Percentiles rank a stretch among this genome's conserved stretches.
phyloP scores from a whole-genome alignment of 306 rosid genomes.

The Cucurbita argyrosperma region DNA sequence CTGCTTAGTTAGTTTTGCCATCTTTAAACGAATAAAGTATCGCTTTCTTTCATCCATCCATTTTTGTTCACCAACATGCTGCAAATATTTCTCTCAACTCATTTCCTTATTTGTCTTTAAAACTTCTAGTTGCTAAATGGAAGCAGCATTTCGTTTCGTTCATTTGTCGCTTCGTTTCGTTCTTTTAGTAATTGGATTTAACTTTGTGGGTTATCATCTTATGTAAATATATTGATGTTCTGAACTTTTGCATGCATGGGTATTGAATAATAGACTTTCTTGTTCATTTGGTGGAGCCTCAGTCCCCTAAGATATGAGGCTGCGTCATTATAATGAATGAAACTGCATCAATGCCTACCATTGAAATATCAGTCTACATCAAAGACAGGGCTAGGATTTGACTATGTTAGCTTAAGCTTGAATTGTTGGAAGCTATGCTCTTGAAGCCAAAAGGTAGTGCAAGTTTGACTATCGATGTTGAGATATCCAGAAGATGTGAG shows the following conservation, averaged over 20 bases:
- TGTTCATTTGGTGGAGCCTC: neutral
- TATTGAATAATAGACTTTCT: neutral
- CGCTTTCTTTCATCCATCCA: neutral
- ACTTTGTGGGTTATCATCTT: neutral
- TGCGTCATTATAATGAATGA: neutral
- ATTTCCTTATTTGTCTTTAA: neutral
- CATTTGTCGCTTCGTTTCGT: neutral
- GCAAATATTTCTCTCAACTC: conserved; percentile 1
- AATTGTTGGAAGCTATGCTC: neutral
- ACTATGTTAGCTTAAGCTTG: neutral
- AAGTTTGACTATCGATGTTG: too few relatives aligned
- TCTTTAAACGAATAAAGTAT: neutral
- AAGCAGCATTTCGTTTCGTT: neutral
- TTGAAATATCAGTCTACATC: neutral
- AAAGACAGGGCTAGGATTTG: neutral
- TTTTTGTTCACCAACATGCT: conserved; percentile 1
- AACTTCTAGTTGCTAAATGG: neutral
- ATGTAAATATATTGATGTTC: neutral
- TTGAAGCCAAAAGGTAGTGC: too few relatives aligned
- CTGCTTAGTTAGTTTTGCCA: conserved; percentile 36
- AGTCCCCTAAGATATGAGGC: neutral
- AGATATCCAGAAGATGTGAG: too few relatives aligned
- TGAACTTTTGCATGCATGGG: too few relatives aligned
- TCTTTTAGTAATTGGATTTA: neutral
- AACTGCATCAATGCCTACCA: neutral